These are phyloP conservation scores for Russula earlei DNA, from an alignment of 768 basidiomycete genomes.

Conservation along the genomic window DNA sequence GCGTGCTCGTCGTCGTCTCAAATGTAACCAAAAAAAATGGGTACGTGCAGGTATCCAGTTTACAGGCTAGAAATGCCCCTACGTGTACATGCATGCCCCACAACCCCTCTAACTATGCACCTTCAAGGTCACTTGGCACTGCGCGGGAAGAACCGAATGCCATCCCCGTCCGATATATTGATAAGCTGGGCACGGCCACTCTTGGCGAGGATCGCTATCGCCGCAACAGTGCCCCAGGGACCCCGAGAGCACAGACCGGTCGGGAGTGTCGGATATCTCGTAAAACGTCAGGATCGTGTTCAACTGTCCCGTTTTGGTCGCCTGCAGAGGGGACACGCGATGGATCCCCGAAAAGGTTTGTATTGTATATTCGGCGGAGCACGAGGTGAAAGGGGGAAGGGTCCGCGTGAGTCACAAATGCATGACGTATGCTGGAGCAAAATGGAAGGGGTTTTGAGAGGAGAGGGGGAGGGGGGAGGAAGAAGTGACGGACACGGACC, in stretches of 20 bases:
- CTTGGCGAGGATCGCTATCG: slow-evolving; percentile 54
- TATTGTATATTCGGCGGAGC: no score
- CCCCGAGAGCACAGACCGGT: slow-evolving; percentile 60
- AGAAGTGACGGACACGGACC: slow-evolving; percentile 35
- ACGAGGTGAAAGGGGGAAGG: no score
- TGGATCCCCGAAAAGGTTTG: no score
- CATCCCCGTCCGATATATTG: slow-evolving; percentile 70
- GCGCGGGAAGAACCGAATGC: slow-evolving; percentile 61
- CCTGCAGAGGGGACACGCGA: slow-evolving; percentile 34
- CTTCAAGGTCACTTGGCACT: slow-evolving; percentile 23
- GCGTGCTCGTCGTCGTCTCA: neutral
- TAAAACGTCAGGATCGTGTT: slow-evolving; percentile 83
- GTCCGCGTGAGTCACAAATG: no score
- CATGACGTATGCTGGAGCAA: no score
- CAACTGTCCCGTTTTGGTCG: slow-evolving; percentile 62
- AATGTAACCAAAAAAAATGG: neutral
- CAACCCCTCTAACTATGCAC: neutral
- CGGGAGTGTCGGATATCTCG: slow-evolving; percentile 70
- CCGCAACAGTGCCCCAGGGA: slow-evolving; percentile 66
- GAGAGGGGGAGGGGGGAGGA: no score
- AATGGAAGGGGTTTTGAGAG: no score
- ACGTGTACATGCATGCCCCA: neutral
- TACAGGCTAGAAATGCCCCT: neutral
- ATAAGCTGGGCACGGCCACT: slow-evolving; percentile 69
- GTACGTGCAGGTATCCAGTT: neutral